A percentile compares a stretch with the other conserved stretches of the same genome.
These are phyloP conservation scores for Aureobasidium leucospermi DNA, from an alignment of 2,329 filamentous ascomycete genomes.

Conservation along the genomic window DNA sequence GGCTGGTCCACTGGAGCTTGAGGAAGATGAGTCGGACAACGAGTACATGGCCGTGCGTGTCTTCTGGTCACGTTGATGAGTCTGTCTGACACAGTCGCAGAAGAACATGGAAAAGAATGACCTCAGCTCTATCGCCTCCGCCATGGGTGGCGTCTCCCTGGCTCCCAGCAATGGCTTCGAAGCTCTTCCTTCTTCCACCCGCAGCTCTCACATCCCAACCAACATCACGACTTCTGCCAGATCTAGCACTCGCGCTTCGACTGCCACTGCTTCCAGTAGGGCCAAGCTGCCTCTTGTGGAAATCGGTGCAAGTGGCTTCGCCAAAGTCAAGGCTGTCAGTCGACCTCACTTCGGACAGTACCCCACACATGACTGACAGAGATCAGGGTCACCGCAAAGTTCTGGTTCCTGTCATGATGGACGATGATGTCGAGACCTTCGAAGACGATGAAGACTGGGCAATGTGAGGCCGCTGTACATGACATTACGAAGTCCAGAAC, in stretches of 20 bases:
- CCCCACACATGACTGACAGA: no score
- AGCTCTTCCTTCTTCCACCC: background rate
- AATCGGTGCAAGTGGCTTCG: background rate
- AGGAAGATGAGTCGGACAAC: background rate
- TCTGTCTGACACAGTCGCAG: background rate
- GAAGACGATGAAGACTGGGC: no score
- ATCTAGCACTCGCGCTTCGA: background rate
- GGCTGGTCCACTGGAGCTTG: background rate
- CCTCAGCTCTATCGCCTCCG: background rate
- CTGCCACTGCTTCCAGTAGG: background rate
- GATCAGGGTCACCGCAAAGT: no score
- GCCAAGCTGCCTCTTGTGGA: background rate
- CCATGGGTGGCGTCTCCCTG: background rate
- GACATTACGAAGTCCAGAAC: no score
- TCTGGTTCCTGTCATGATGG: no score
- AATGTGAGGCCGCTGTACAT: no score
- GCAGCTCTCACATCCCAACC: background rate
- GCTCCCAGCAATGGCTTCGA: background rate
- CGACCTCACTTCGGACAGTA: no score
- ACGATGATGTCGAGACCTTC: no score
- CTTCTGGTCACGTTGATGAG: background rate
- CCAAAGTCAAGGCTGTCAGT: background rate
- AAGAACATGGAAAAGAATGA: background rate
- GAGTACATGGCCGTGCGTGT: background rate
- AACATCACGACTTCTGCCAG: background rate